Evolutionary conservation across 805 yeast genomes (phyloP), one percentile per base, ranked within the genome.

Genomic region (Starmerella apicola): DNA sequence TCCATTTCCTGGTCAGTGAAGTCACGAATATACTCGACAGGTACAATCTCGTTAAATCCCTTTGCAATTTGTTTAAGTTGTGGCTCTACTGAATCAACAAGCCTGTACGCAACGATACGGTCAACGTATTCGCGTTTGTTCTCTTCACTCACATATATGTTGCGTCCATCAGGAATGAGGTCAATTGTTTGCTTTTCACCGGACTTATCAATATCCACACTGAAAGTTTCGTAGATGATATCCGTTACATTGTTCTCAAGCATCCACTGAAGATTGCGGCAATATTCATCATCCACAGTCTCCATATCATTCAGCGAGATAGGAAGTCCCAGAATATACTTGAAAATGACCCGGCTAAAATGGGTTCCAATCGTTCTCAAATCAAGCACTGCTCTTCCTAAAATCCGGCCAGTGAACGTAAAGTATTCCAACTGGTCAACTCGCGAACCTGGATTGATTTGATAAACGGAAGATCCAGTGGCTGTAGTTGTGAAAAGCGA

Each of bases 1-100:
- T 91, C 99, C 42, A 91, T 66, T 58, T 91, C 99, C 54, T 86
- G 94, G 56, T 91, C 98, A 59, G 85, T 94, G 63, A 91, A 91
- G 23, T 88, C 80, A 0, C 88, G 66, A 32, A 91, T 75, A 45
- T 84, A 62, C 12, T 84, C 88, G 51, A 77, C 74, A 13, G 95
- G 84, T 48, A 91, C 81, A 23, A 91, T 75, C 44, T 86, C 93
- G 55, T 83, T 82, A 68, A 91, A 88, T 0, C 98, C 98, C 45
- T 45, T 42, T 43, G 83, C 63, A 58, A 91, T 81, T 51, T 78
- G 78, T 41, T 80, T 81, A 76, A 91, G 73, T 59, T 91, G 97
- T 37, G 81, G 93, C 31, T 75, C 68, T 9, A 91, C 88, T 29
- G 95, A 81, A 3, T 77, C 74, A 54, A 81, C 78, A 28, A 91